A percentile compares a stretch with the other conserved stretches of the same genome.
Conservation (phyloP, 768 basidiomycete species). For the Tulasnella calospora region DNA sequence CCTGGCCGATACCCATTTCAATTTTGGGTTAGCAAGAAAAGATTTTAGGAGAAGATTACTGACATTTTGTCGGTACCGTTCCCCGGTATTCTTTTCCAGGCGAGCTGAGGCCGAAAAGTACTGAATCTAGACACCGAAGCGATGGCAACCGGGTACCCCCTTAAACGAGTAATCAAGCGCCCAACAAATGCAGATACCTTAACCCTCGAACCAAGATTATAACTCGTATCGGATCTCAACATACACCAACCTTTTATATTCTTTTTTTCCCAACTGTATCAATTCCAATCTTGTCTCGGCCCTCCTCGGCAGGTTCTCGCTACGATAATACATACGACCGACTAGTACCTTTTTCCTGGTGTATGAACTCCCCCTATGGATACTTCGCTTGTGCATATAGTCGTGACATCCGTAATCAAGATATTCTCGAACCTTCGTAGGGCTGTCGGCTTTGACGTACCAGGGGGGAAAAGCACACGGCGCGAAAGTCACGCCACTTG, state of each 20-base stretch:
- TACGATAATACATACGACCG: not conserved
- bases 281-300: not conserved
- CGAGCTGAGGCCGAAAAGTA: not conserved
- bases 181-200: not conserved
- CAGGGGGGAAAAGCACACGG: not conserved
- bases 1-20: not conserved
- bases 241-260: not conserved
- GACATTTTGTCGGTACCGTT: not conserved
- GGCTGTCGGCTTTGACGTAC: not conserved
- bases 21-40: not conserved
- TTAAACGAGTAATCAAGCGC: not conserved
- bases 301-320: not conserved
- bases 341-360: not conserved
- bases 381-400: not conserved
- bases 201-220: not conserved
- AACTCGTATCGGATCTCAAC: not conserved
- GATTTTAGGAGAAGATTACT: not conserved
- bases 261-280: not conserved
- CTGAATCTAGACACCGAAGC: not conserved
- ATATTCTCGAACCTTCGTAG: not conserved
- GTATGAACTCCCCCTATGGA: not conserved
- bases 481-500: conserved; percentile 9
- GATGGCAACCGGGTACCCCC: not conserved
- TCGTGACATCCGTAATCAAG: not conserved
- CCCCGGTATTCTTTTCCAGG: not conserved